These are phyloP conservation scores for Aspergillus heteromorphus DNA, from an alignment of 495 filamentous ascomycete species.

Conservation along the genomic window DNA sequence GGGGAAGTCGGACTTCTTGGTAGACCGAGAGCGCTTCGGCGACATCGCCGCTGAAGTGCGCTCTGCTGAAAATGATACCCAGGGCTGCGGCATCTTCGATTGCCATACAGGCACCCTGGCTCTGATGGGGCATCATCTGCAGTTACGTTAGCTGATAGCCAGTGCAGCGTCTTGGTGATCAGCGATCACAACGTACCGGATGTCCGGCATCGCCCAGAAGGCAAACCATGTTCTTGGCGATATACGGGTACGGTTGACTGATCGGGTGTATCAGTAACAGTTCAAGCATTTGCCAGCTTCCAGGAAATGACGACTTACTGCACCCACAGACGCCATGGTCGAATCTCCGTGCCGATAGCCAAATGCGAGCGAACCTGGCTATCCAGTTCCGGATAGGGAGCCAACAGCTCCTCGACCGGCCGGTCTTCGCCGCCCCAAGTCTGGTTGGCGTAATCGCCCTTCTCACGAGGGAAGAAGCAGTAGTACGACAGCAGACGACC, in stretches of 20 bases:
- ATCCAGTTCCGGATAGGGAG: constrained; percentile 41
- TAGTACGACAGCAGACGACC: constrained; percentile 44
- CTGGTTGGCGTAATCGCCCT: constrained; percentile 37
- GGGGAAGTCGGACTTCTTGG: constrained; percentile 38
- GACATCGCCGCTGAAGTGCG: constrained; percentile 39
- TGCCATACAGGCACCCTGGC: constrained; percentile 47
- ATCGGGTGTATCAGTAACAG: constrained; percentile 9
- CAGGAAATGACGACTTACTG: constrained; percentile 22
- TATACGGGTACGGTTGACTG: constrained; percentile 35
- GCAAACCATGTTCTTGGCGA: constrained; percentile 28
- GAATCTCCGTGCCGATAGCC: constrained; percentile 38
- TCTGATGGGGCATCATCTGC: constrained; percentile 48
- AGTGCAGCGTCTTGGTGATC: too few species aligned
- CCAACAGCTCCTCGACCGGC: constrained; percentile 37
- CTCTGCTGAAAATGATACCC: constrained; percentile 40
- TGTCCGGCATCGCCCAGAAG: constrained; percentile 38
- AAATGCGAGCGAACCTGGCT: constrained; percentile 35
- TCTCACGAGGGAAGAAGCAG: constrained; percentile 44
- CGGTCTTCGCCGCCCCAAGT: constrained; percentile 34
- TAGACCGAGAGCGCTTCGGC: constrained; percentile 34
- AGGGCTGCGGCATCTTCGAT: constrained; percentile 47
- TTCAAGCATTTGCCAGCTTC: background rate
- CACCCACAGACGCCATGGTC: constrained; percentile 46
- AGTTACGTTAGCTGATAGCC: constrained; percentile 1
- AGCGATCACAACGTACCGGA: constrained; percentile 18